Base-by-base conservation (phyloP, 1,284 basidiomycete species). In the Boletus smithii region DNA sequence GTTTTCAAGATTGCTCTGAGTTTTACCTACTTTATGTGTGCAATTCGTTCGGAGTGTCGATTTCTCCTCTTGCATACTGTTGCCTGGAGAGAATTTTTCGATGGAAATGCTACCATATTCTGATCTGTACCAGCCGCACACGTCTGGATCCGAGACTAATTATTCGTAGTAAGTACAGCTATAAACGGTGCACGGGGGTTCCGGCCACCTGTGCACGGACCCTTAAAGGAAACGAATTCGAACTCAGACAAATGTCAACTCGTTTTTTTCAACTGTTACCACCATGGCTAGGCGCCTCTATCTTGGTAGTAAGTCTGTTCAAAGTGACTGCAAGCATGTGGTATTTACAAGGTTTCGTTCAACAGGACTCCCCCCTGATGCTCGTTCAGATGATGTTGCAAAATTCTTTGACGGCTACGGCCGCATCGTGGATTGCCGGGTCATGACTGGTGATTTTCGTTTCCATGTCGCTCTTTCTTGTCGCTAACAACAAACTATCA, bases 371-470 rank as follows among this genome's bases (percentile, higher is more conserved):
- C 85, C 87, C 34, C 72, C 81, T 50, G 88, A 91, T 67, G 77
- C 82, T 56, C 85, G 85, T 58, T 75, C 83, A 14, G 88, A 91
- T 35, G 88, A 91, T 59, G 83, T 91, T 35, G 74, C 77, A 51
- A 86, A 93, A 71, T 83, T 91, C 66, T 95, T 95, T 67, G 87
- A 91, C 53, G 84, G 83, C 50, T 88, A 84, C 66, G 91, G 92
- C 29, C 83, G 80, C 51, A 87, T 95, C 59, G 76, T 89, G 58
- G 94, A 97, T 70, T 86, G 91, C 69, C 85, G 91, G 59, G 86
- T 97, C 67, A 95, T 97, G 91, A 91, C 89, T 46, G 90, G 88
- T 88, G 60, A 51, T 74, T 76, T 50, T 52, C 17, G 10, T 44
- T 34, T 51, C 8, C 26, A 18, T 26, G 7, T 26, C 17, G 13